Percentiles rank a stretch among this genome's conserved stretches.
These are phyloP conservation scores for Odontarrhena argentea DNA, from an alignment of 345 rosid genomes.

Conservation along the genomic window DNA sequence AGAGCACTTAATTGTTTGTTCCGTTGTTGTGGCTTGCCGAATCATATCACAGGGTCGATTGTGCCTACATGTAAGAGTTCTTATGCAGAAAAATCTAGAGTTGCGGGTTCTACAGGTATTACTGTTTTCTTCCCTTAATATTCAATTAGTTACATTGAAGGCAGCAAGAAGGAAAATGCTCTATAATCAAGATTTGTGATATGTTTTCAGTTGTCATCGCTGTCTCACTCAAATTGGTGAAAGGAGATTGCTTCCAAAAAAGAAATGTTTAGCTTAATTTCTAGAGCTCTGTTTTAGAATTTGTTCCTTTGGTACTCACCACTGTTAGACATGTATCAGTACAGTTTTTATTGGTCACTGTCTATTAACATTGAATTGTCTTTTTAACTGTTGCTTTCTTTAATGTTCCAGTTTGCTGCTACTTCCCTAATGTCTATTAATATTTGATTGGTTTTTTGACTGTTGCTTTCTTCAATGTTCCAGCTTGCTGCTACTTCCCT, in stretches of 20 bases:
- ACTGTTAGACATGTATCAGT: slow-evolving; percentile 15
- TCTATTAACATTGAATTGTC: slow-evolving; percentile 13
- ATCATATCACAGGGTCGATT: slow-evolving; percentile 59
- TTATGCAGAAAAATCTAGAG: slow-evolving; percentile 72
- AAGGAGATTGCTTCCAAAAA: slow-evolving; percentile 2
- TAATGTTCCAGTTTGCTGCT: slow-evolving; percentile 71
- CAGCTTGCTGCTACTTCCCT: slow-evolving; percentile 83
- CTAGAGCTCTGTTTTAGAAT: neutral
- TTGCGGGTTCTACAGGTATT: slow-evolving; percentile 78
- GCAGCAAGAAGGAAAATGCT: slow-evolving; percentile 5
- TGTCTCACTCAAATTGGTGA: slow-evolving; percentile 3
- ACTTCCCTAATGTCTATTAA: slow-evolving; percentile 44
- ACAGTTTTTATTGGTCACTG: slow-evolving; percentile 13
- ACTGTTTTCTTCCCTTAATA: slow-evolving; percentile 11
- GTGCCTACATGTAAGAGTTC: slow-evolving; percentile 68
- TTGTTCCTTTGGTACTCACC: slow-evolving; percentile 3
- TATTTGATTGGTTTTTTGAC: slow-evolving; percentile 20
- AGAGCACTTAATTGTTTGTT: slow-evolving; percentile 26
- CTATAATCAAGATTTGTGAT: slow-evolving; percentile 25
- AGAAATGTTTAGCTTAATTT: neutral
- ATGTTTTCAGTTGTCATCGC: slow-evolving; percentile 19
- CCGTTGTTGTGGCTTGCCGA: slow-evolving; percentile 30
- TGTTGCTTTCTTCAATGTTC: slow-evolving; percentile 33
- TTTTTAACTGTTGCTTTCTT: slow-evolving; percentile 29
- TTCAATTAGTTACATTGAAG: slow-evolving; percentile 19